These are phyloP conservation scores for Vararia minispora DNA, from an alignment of 768 basidiomycete genomes.

Conservation along the genomic window DNA sequence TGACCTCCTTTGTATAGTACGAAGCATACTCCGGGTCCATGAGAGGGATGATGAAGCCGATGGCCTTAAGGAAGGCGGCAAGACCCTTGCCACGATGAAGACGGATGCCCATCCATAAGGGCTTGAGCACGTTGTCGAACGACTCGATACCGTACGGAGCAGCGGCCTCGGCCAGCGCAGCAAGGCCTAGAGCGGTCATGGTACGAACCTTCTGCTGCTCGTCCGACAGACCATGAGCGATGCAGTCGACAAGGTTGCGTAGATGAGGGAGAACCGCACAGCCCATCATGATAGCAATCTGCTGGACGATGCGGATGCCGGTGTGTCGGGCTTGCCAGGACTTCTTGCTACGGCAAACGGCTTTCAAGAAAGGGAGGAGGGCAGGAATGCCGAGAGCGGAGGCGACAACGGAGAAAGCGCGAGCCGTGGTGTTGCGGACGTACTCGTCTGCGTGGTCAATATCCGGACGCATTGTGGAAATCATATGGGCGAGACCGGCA, in stretches of 20 bases:
- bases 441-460: conserved; percentile 99
- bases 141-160: conserved; percentile 99
- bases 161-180: conserved; percentile 92
- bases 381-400: conserved; percentile 98
- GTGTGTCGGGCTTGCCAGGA: conserved; percentile 99
- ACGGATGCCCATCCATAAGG: conserved; percentile 88
- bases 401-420: conserved; percentile 97
- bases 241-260: conserved; percentile 91
- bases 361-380: conserved; percentile 94
- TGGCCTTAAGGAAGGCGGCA: conserved; percentile 93
- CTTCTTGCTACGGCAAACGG: conserved; percentile 97
- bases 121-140: conserved; percentile 94
- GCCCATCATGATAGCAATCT: conserved; percentile 99
- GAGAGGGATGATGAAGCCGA: conserved; percentile 98
- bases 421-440: conserved; percentile 96
- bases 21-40: conserved; percentile 99
- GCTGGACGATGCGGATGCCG: conserved; percentile 98
- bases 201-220: conserved; percentile 96
- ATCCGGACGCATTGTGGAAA: conserved; percentile 99
- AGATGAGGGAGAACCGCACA: conserved; percentile 96
- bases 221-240: conserved; percentile 85
- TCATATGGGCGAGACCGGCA: conserved; percentile 99
- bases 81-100: conserved; percentile 92
- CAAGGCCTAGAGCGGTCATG: conserved; percentile 87
- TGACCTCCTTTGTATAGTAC: conserved; percentile 98